Conservation (phyloP, 148 eudicot genomes). For the Spergularia marina region DNA sequence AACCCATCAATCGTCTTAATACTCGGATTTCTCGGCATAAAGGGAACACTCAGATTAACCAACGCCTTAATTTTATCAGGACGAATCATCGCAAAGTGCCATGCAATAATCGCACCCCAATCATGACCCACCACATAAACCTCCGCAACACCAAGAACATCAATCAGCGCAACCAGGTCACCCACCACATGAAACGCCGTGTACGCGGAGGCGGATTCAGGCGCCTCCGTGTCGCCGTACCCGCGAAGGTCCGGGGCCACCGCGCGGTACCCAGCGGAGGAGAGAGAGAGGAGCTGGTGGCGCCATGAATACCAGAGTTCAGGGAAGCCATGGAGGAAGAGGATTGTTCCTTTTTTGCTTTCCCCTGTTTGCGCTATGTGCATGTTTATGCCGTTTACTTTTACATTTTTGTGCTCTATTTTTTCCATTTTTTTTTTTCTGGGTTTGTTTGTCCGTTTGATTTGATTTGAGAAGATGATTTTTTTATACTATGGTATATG, state of each 20-base stretch:
- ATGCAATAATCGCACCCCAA: conserved; percentile 52
- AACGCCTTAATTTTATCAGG: conserved; percentile 46
- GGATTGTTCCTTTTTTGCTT: conserved; percentile 22
- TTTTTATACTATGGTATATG: too few species aligned
- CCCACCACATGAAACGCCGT: conserved; percentile 50
- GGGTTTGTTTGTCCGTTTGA: background rate
- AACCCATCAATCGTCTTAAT: conserved; percentile 31
- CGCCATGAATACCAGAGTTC: conserved; percentile 59
- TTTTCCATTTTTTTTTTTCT: conserved; percentile 34
- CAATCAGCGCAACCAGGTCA: conserved; percentile 44
- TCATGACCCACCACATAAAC: conserved; percentile 61
- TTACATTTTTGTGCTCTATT: conserved; percentile 34
- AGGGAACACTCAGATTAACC: conserved; percentile 47
- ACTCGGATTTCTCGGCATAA: conserved; percentile 38
- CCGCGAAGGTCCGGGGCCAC: conserved; percentile 66
- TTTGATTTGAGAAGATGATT: too few species aligned
- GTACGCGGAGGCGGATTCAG: conserved; percentile 32
- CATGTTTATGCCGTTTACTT: conserved; percentile 47
- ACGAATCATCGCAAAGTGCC: conserved; percentile 40
- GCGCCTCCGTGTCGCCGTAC: conserved; percentile 51
- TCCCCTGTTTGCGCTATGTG: conserved; percentile 44
- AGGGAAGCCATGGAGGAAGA: conserved; percentile 61
- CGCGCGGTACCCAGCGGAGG: conserved; percentile 43
- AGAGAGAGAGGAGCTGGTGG: conserved; percentile 42
- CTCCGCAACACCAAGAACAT: conserved; percentile 30